Conservation (phyloP, 1,139 yeast genomes). For the Candida dubliniensis region DNA sequence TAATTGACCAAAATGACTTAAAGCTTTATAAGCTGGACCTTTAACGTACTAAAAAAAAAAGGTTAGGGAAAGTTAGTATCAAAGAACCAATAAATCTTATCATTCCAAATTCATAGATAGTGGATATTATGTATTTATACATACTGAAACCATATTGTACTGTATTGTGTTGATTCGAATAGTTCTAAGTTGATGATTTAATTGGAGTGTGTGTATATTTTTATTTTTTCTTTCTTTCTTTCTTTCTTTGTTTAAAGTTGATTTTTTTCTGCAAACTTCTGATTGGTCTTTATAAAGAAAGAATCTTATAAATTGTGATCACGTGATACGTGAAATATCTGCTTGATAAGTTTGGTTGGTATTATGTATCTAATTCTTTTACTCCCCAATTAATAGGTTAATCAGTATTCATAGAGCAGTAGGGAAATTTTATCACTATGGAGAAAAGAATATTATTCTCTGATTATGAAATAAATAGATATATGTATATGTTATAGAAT, state of each 20-base stretch:
- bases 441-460: no score
- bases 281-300: constrained; percentile 1
- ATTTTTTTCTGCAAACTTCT: constrained; percentile 3
- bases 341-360: background rate
- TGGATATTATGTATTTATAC: constrained; percentile 17
- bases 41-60: constrained; percentile 36
- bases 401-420: no score
- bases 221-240: background rate
- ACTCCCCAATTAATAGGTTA: no score
- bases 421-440: no score
- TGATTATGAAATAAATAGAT: no score
- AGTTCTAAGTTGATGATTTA: background rate
- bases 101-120: no score
- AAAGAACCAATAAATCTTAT: background rate
- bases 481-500: no score
- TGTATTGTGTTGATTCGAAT: constrained; percentile 2
- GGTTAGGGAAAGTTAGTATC: constrained; percentile 22
- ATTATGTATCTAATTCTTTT: background rate
- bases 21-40: constrained; percentile 48
- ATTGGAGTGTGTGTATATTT: background rate
- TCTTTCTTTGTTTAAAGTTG: background rate
- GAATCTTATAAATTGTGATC: no score
- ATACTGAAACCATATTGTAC: constrained; percentile 26
- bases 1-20: constrained; percentile 30
- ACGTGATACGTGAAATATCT: background rate